Percentiles rank a stretch among this genome's conserved stretches.
Conservation (phyloP, 2,329 filamentous ascomycete species). For the Coleophoma crateriformis region DNA sequence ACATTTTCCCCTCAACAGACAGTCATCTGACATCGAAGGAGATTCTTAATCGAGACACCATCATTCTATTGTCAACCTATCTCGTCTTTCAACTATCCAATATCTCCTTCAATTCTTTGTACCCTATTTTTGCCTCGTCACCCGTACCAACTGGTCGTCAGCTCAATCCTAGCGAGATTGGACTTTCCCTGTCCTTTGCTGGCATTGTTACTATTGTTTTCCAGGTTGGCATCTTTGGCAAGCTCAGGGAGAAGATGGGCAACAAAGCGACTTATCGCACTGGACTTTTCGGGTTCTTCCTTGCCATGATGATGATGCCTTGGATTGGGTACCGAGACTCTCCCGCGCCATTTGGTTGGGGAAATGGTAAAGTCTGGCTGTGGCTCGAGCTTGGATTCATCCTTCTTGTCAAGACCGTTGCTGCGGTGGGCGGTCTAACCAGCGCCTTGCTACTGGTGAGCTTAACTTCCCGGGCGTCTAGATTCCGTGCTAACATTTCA, state of each 20-base stretch:
- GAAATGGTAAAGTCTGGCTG: conserved; percentile 62
- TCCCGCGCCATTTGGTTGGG: conserved; percentile 48
- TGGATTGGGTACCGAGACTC: conserved; percentile 76
- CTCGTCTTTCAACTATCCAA: conserved; percentile 92
- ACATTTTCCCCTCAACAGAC: conserved; percentile 36
- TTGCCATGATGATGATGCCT: conserved; percentile 83
- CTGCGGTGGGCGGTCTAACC: conserved; percentile 82
- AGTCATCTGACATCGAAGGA: conserved; percentile 47
- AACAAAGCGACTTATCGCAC: conserved; percentile 81
- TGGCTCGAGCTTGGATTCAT: conserved; percentile 77
- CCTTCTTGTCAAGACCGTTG: conserved; percentile 83
- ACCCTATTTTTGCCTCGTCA: conserved; percentile 84
- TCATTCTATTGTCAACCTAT: conserved; percentile 79
- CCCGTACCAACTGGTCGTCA: conserved; percentile 69
- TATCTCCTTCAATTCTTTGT: conserved; percentile 91
- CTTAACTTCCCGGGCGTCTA: conserved; percentile 11
- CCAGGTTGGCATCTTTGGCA: conserved; percentile 80
- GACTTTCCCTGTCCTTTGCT: conserved; percentile 77
- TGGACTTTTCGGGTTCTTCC: conserved; percentile 71
- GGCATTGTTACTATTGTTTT: conserved; percentile 84
- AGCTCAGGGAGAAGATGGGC: conserved; percentile 70
- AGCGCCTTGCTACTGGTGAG: conserved; percentile 81
- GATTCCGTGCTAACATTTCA: conserved; percentile 27
- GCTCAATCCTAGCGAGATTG: conserved; percentile 74
- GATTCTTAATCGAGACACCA: conserved; percentile 72